Evolutionary conservation across 371 early-diverging fungal species (phyloP).

Genomic region (Mucor lusitanicus): DNA sequence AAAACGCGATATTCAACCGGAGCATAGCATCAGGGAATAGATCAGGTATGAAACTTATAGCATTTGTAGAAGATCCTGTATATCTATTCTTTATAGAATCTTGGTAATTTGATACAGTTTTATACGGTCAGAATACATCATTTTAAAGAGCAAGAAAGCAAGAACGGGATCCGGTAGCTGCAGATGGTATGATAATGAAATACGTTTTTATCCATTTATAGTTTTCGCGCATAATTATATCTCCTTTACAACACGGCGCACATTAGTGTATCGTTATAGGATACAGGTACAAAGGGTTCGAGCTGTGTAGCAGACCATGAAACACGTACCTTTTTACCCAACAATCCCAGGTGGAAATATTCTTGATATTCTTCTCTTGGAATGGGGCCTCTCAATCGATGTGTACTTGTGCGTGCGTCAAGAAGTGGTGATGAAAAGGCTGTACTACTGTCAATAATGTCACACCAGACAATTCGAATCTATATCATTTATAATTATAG

Average conservation of each 20-base stretch:
- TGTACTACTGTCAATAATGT: slow-evolving; percentile 7
- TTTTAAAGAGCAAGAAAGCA: not conserved
- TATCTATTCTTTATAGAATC: too few species aligned
- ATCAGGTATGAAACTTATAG: not conserved
- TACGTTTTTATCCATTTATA: not conserved
- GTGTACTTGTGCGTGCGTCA: not conserved
- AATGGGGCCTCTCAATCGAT: not conserved
- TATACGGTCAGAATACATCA: too few species aligned
- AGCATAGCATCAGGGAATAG: not conserved
- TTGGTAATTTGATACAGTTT: too few species aligned
- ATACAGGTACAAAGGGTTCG: not conserved
- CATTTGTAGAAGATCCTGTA: too few species aligned
- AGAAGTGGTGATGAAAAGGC: not conserved
- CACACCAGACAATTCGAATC: not conserved
- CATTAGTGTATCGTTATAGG: not conserved
- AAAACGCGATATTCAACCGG: not conserved
- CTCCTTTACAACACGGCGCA: not conserved
- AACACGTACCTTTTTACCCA: not conserved
- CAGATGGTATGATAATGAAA: not conserved
- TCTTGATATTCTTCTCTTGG: not conserved
- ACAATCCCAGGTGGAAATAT: not conserved
- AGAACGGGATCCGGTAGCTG: not conserved
- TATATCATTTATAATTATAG: not conserved
- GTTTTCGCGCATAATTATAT: not conserved
- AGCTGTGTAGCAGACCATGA: not conserved